phyloP scores from a whole-genome alignment of 768 basidiomycete genomes.

The Gelatoporia subvermispora region DNA sequence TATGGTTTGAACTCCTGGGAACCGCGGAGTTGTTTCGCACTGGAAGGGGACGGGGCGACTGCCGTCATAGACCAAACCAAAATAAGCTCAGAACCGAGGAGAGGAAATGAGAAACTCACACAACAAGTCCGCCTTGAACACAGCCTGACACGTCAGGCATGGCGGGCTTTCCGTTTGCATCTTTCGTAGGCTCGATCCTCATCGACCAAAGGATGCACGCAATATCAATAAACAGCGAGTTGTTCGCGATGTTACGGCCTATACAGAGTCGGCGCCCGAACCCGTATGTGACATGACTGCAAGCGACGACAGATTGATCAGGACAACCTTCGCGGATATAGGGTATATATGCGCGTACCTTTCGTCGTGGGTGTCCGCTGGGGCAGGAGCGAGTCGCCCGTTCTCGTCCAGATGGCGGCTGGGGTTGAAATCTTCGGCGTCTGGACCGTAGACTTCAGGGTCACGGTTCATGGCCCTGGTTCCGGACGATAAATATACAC shows the following conservation, averaged over 20 bases:
- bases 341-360: background rate
- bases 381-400: background rate
- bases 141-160: background rate
- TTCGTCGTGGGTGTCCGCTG: background rate
- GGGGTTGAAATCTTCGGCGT: constrained; percentile 14
- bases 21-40: too few species aligned
- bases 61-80: too few species aligned
- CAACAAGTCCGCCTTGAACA: background rate
- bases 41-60: too few species aligned
- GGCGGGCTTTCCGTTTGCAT: constrained; percentile 10
- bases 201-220: constrained; percentile 16
- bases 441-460: constrained; percentile 11
- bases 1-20: too few species aligned
- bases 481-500: too few species aligned
- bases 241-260: constrained; percentile 17
- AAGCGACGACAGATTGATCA: too few species aligned
- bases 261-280: constrained; percentile 12
- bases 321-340: background rate
- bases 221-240: constrained; percentile 16
- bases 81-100: too few species aligned
- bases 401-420: constrained; percentile 8
- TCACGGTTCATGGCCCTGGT: constrained; percentile 31
- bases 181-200: constrained; percentile 11
- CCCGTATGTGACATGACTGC: constrained; percentile 4
- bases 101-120: background rate